phyloP scores from a whole-genome alignment of 106 monocot genomes.

The Apostasia ramifera region DNA sequence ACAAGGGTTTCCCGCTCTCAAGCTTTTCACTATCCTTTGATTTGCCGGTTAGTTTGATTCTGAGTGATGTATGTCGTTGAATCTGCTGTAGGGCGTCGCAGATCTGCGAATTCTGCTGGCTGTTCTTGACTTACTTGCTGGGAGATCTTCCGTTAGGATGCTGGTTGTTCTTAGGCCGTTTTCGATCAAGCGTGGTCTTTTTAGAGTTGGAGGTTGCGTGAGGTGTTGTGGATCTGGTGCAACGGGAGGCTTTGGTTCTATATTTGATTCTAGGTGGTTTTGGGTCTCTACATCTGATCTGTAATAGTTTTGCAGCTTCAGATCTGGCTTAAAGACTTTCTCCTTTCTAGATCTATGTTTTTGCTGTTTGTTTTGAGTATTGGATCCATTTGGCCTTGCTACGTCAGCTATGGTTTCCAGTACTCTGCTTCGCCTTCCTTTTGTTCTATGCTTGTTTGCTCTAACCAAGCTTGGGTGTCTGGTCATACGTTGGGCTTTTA shows the following conservation, averaged over 20 bases:
- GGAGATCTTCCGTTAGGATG: neutral
- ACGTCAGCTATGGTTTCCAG: neutral
- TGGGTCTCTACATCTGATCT: neutral
- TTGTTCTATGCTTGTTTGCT: neutral
- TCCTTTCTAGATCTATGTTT: neutral
- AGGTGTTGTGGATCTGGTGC: conserved; percentile 1
- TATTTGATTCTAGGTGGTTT: conserved; percentile 1
- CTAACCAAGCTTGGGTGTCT: neutral
- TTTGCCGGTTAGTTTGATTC: neutral
- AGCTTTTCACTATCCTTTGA: neutral
- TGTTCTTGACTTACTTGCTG: neutral
- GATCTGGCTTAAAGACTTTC: neutral
- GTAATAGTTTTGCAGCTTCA: neutral
- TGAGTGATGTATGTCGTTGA: neutral
- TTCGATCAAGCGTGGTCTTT: neutral
- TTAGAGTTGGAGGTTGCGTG: neutral
- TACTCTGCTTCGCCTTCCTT: neutral
- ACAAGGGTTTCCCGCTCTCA: neutral
- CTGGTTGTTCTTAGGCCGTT: conserved; percentile 1
- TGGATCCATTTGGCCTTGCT: neutral
- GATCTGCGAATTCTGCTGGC: neutral
- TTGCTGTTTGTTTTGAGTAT: neutral
- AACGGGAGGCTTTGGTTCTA: neutral
- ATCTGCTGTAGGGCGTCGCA: neutral
- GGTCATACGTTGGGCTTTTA: neutral